Conservation (phyloP, 306 rosid species). For the Sindora glabra region DNA sequence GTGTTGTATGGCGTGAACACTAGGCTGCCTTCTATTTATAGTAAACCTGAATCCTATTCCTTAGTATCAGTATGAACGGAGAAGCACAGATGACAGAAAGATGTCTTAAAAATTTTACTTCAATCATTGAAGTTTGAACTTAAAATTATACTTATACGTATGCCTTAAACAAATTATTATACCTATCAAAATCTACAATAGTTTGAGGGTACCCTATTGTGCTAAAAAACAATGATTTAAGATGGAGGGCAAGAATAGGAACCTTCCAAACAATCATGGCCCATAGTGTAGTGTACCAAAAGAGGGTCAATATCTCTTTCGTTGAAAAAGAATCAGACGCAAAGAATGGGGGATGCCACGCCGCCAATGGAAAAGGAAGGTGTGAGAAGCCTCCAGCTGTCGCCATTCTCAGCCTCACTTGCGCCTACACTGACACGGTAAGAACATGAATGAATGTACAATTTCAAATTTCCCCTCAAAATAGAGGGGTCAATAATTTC, state of each 20-base stretch:
- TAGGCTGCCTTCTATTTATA: conserved; percentile 22
- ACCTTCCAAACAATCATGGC: background rate
- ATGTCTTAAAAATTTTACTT: no score
- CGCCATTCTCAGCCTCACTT: conserved; percentile 2
- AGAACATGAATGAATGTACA: background rate
- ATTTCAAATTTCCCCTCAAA: background rate
- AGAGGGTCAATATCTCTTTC: background rate
- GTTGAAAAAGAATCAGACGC: background rate
- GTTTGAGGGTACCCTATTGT: no score
- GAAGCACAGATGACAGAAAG: no score
- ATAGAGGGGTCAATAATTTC: conserved; percentile 7
- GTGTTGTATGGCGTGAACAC: background rate
- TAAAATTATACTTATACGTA: no score
- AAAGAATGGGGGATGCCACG: background rate
- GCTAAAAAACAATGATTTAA: no score
- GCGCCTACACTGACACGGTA: background rate
- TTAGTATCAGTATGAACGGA: no score
- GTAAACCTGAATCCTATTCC: background rate
- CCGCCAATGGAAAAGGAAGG: background rate
- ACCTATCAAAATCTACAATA: conserved; percentile 1
- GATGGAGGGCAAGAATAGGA: no score
- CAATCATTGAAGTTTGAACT: no score
- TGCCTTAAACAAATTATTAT: no score
- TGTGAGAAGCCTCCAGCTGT: conserved; percentile 33
- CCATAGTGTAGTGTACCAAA: background rate